Evolutionary conservation across 805 yeast species (phyloP), one percentile per base, ranked within the genome.

Genomic region (Sugiyamaella valdiviana): DNA sequence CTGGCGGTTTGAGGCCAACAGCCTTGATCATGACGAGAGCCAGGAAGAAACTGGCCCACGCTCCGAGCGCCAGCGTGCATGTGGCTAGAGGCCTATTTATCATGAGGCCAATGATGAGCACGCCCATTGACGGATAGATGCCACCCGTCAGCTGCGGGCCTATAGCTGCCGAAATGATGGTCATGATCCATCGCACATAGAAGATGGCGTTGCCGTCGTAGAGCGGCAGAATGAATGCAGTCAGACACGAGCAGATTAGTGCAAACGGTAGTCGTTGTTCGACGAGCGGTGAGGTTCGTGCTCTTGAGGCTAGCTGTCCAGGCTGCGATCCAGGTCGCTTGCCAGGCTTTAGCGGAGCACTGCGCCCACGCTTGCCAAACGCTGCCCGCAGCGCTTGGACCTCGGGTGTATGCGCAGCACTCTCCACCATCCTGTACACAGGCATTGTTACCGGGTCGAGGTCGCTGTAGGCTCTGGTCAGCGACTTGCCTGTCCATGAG

Each of bases 171-270:
- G 55, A 56, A 3, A 55, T 23, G 7, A 52, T 6, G 14, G 54
- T 52, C 58, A 56, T 54, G 32, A 39, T 24, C 58, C 57, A 55
- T n/a, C 59, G 52, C n/a, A 54, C 12, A 9, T 39, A 35, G 26
- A 42, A 22, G 14, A 53, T 45, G 17, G 42, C 21, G 12, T 44
- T 36, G 6, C 59, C 59, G 26, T 56, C 59, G 42, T 56, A 56
- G 7, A 56, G 44, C 2, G 59, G 59, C 9, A 56, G 49, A 32
- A 56, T 54, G 32, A 54, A 56, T 14, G 46, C 59, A 6, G 59
- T 56, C 23, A 56, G 39, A 44, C 54, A 50, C 6, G 56, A 48
- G 16, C 47, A 39, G n/a, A 46, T 45, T 14, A 56, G 43, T n/a
- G 59, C 55, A n/a, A 51, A 24, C 9, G 55, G 55, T 24, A 52